These are phyloP conservation scores for Hymenochaete sp. DNA, from an alignment of 1,284 basidiomycete species.

Conservation along the genomic window DNA sequence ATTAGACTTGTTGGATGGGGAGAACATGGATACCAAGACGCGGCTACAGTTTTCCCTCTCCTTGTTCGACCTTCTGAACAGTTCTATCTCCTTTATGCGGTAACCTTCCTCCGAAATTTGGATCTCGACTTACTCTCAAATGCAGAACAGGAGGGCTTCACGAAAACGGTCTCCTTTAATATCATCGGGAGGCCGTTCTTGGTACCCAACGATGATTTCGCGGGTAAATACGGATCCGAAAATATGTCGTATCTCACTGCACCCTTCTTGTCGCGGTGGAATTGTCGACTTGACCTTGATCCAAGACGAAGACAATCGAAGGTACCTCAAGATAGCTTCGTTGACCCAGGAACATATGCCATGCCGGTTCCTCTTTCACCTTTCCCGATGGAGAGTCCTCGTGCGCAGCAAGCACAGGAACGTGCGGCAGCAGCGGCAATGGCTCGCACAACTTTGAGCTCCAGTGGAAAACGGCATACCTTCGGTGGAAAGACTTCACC, in stretches of 20 bases:
- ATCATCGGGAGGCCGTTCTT: constrained; percentile 62
- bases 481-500: constrained; percentile 27
- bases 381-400: constrained; percentile 39
- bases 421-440: constrained; percentile 4
- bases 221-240: constrained; percentile 1
- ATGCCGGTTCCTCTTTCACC: constrained; percentile 69
- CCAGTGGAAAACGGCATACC: constrained; percentile 53
- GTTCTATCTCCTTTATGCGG: constrained; percentile 80
- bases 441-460: constrained; percentile 18
- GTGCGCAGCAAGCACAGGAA: constrained; percentile 11
- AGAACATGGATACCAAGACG: constrained; percentile 33
- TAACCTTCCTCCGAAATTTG: constrained; percentile 60
- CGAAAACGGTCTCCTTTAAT: constrained; percentile 69
- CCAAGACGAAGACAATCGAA: constrained; percentile 26
- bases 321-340: constrained; percentile 12
- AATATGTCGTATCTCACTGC: constrained; percentile 49
- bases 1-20: constrained; percentile 65
- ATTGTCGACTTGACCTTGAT: constrained; percentile 74
- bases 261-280: constrained; percentile 78
- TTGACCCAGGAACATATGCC: constrained; percentile 33
- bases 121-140: constrained; percentile 27
- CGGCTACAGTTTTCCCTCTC: constrained; percentile 59
- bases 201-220: constrained; percentile 13
- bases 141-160: constrained; percentile 37
- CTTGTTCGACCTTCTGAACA: constrained; percentile 62